Evolutionary conservation across 495 filamentous ascomycete species (phyloP), one percentile per base, ranked within the genome.

Genomic region (Pyrenula massariospora): DNA sequence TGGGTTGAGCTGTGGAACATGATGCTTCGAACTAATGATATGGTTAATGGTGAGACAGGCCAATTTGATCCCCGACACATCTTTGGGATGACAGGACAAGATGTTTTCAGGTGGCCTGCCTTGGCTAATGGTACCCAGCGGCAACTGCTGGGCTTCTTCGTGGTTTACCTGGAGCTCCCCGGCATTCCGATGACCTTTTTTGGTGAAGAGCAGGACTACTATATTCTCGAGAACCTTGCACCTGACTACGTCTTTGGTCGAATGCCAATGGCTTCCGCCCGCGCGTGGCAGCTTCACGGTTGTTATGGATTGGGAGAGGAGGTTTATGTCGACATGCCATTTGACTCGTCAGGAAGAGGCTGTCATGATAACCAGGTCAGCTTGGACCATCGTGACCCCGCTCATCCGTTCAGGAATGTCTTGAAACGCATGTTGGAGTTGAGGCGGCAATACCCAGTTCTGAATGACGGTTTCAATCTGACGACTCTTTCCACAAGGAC

Each of bases 181-280:
- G 77, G 76, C 11, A 75, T 77, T 47, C 77, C 77, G 22, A 58
- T 78, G 2, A 59, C 77, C 24, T 57, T 68, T 15, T 79, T 73
- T 73, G 76, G 76, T n/a, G 76, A 79, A 58, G 76, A 79, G 59
- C 76, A 79, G 63, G 74, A 69, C 3, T 73, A 74, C 55, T 77
- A 79, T 53, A 67, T 76, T 22, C 65, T 77, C 22, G 76, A 78
- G 23, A 77, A 70, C 56, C 74, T 73, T 47, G 73, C 73, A 20
- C 58, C 63, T n/a, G 74, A 77, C 58, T 77, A 78, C 54, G 63
- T 79, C 22, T 79, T 74, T 54, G 77, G 76, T 12, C 68, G 77
- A 24, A 68, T 71, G 57, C 65, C 75, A 24, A 77, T 80, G 71
- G 66, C 69, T 19, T 74, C 73, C n/a, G 61, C 68, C 36, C 70